Conservation (phyloP, 2,329 filamentous ascomycete species). For the Xylariales sp. region DNA sequence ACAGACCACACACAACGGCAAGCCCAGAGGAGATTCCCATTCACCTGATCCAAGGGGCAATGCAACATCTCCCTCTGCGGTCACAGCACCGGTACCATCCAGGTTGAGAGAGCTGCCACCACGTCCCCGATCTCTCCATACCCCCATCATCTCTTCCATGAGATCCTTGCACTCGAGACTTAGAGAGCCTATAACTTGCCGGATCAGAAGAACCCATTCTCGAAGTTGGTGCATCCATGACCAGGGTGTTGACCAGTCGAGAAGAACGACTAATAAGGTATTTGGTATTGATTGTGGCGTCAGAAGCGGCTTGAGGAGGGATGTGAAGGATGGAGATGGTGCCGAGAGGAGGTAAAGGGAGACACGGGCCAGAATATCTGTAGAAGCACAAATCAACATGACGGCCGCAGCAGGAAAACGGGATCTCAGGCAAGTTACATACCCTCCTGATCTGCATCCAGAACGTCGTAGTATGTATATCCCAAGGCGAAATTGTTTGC, state of each 20-base stretch:
- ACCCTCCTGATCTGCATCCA: constrained; percentile 93
- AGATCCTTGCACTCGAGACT: constrained; percentile 72
- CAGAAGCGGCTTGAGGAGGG: constrained; percentile 77
- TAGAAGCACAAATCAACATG: constrained; percentile 5
- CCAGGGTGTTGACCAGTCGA: constrained; percentile 95
- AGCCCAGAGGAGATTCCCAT: constrained; percentile 83
- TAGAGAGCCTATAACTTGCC: constrained; percentile 68
- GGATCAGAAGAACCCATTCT: constrained; percentile 83
- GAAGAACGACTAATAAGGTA: constrained; percentile 82
- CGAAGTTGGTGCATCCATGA: constrained; percentile 84
- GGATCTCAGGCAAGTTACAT: constrained; percentile 17
- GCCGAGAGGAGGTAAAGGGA: constrained; percentile 86
- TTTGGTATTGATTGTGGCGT: constrained; percentile 80
- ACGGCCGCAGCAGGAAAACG: constrained; percentile 11
- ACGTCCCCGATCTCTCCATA: constrained; percentile 73
- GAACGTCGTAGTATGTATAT: constrained; percentile 91
- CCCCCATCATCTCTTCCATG: constrained; percentile 80
- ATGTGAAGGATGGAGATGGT: constrained; percentile 75
- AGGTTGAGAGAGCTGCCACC: constrained; percentile 57
- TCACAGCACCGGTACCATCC: constrained; percentile 55
- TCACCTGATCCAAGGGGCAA: constrained; percentile 82
- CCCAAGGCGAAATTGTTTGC: constrained; percentile 90
- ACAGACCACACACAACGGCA: constrained; percentile 91
- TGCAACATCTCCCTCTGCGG: constrained; percentile 61
- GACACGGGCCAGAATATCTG: constrained; percentile 84